These are phyloP conservation scores for Colletotrichum agaves DNA, from an alignment of 2,329 filamentous ascomycete genomes.

Conservation along the genomic window DNA sequence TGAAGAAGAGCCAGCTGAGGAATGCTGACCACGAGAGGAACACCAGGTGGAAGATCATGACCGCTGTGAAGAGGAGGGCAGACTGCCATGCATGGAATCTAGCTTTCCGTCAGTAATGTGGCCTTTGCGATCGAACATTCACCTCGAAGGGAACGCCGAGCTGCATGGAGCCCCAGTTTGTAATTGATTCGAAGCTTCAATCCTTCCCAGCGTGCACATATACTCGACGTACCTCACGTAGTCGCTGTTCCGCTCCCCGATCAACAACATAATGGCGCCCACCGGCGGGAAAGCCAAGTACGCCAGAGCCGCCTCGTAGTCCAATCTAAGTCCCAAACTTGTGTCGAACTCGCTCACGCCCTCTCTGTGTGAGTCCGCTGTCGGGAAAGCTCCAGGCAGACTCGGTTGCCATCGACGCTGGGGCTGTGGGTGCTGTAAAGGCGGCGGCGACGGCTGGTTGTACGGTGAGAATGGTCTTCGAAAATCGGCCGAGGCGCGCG, in stretches of 20 bases:
- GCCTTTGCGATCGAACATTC: no score
- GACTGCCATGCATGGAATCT: slow-evolving; percentile 98
- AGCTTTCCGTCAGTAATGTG: slow-evolving; percentile 3
- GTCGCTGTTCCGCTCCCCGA: slow-evolving; percentile 94
- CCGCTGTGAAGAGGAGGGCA: slow-evolving; percentile 79
- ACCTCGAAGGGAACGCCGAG: background rate
- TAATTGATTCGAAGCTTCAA: background rate
- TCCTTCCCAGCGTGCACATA: background rate
- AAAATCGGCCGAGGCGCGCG: slow-evolving; percentile 67
- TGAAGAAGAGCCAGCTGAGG: slow-evolving; percentile 84
- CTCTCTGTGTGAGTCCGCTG: slow-evolving; percentile 55
- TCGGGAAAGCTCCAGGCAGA: slow-evolving; percentile 52
- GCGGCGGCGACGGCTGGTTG: slow-evolving; percentile 54
- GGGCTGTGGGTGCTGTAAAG: slow-evolving; percentile 65
- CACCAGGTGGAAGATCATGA: slow-evolving; percentile 83
- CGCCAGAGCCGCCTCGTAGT: slow-evolving; percentile 90
- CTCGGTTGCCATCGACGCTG: slow-evolving; percentile 62
- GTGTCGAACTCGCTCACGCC: slow-evolving; percentile 89
- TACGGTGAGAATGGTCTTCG: slow-evolving; percentile 63
- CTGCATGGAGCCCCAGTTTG: background rate
- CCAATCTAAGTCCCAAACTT: slow-evolving; percentile 84
- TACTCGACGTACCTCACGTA: slow-evolving; percentile 80
- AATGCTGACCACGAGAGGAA: slow-evolving; percentile 83
- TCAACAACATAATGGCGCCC: slow-evolving; percentile 83
- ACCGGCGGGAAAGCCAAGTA: slow-evolving; percentile 88